These are phyloP conservation scores for Phytophthora sp. DNA, from an alignment of 352 stramenopile species.

Conservation along the genomic window DNA sequence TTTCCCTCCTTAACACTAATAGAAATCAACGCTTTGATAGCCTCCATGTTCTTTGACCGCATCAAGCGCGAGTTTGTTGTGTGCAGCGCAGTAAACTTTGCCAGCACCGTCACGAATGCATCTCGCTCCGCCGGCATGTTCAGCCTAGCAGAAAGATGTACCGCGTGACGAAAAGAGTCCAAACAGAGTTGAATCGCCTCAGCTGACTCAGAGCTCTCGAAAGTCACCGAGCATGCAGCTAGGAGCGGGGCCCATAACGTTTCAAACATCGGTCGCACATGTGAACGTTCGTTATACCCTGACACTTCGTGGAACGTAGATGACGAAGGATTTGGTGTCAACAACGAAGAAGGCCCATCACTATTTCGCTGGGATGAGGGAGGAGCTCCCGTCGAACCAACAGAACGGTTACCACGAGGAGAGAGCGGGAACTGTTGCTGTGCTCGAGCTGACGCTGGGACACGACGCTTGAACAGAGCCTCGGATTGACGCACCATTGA, in stretches of 20 bases:
- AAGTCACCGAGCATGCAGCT: slow-evolving; percentile 96
- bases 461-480: slow-evolving; percentile 74
- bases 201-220: slow-evolving; percentile 94
- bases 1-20: slow-evolving; percentile 98
- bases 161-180: slow-evolving; percentile 95
- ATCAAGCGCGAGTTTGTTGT: slow-evolving; percentile 93
- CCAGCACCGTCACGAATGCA: slow-evolving; percentile 96
- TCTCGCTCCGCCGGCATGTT: slow-evolving; percentile 94
- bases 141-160: slow-evolving; percentile 88
- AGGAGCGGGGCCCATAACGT: slow-evolving; percentile 98
- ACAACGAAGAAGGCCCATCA: slow-evolving; percentile 17
- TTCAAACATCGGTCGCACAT: slow-evolving; percentile 98
- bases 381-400: slow-evolving; percentile 5
- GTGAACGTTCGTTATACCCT: slow-evolving; percentile 68
- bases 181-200: slow-evolving; percentile 94
- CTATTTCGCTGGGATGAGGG: slow-evolving; percentile 14
- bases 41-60: slow-evolving; percentile 97
- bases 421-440: slow-evolving; percentile 26
- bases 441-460: slow-evolving; percentile 32
- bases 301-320: slow-evolving; percentile 72
- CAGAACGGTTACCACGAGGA: slow-evolving; percentile 17
- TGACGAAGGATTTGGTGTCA: slow-evolving; percentile 30
- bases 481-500: slow-evolving; percentile 84
- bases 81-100: slow-evolving; percentile 97
- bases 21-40: slow-evolving; percentile 96